Conservation (phyloP, 192 early-diverging fungal genomes). For the Linnemannia hyalina region DNA sequence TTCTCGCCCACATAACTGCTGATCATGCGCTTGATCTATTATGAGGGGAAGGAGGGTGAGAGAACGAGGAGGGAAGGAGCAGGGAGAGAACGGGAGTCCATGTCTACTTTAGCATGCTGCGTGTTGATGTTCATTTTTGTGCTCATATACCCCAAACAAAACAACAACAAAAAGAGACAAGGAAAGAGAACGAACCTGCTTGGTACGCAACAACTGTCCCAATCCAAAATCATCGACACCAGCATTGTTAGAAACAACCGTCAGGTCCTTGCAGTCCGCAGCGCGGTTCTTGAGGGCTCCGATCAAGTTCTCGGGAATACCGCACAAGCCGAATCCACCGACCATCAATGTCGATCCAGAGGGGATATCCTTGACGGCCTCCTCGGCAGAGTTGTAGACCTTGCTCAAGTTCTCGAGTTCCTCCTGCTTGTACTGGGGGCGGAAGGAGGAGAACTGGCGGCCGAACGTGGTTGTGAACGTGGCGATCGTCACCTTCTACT, state of each 20-base stretch:
- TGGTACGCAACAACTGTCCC: conserved; percentile 72
- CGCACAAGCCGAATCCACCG: conserved; percentile 82
- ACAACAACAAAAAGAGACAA: not conserved
- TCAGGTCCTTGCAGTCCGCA: conserved; percentile 72
- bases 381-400: conserved; percentile 68
- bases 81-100: not conserved
- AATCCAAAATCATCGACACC: conserved; percentile 81
- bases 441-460: conserved; percentile 50
- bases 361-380: conserved; percentile 72
- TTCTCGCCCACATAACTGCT: conserved; percentile 85
- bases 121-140: not conserved
- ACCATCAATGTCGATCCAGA: conserved; percentile 73
- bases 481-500: conserved; percentile 42
- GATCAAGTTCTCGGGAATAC: conserved; percentile 85
- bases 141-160: not conserved
- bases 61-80: not conserved
- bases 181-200: conserved; percentile 57
- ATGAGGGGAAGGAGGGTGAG: not conserved
- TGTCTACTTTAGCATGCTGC: not conserved
- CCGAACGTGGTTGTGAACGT: conserved; percentile 38
- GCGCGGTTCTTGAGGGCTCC: conserved; percentile 71
- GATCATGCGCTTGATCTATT: conserved; percentile 82
- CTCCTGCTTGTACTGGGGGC: conserved; percentile 27
- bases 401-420: conserved; percentile 61
- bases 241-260: conserved; percentile 84